Conservation (phyloP, 2,329 filamentous ascomycete genomes). For the Erysiphe neolycopersici region DNA sequence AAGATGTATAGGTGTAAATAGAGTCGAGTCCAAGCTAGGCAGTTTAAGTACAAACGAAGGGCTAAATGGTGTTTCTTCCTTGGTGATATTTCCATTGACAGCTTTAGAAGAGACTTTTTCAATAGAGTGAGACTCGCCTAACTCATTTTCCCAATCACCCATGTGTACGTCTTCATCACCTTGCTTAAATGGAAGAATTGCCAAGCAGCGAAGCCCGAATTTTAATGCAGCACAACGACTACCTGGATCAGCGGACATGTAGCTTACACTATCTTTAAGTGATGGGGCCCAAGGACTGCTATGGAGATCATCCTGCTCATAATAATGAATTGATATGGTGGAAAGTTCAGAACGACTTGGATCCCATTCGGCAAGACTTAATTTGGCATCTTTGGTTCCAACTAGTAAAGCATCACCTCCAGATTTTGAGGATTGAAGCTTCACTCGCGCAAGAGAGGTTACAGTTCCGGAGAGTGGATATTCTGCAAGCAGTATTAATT, state of each 20-base stretch:
- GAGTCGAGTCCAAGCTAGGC: slow-evolving; percentile 60
- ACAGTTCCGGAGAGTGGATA: slow-evolving; percentile 64
- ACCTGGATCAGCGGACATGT: slow-evolving; percentile 66
- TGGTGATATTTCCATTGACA: slow-evolving; percentile 7
- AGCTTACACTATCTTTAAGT: slow-evolving; percentile 50
- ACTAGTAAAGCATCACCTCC: slow-evolving; percentile 65
- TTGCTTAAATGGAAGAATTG: slow-evolving; percentile 81
- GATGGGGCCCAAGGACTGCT: slow-evolving; percentile 59
- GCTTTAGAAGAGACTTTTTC: slow-evolving; percentile 17
- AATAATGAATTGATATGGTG: slow-evolving; percentile 91
- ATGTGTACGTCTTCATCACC: slow-evolving; percentile 68
- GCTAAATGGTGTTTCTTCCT: slow-evolving; percentile 43
- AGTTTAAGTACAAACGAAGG: slow-evolving; percentile 83
- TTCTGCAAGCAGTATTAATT: slow-evolving; percentile 64
- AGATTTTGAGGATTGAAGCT: slow-evolving; percentile 42
- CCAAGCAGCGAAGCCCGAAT: slow-evolving; percentile 68
- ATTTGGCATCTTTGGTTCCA: slow-evolving; percentile 70
- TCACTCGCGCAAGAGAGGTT: slow-evolving; percentile 56
- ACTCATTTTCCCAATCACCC: slow-evolving; percentile 67
- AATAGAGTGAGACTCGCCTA: slow-evolving; percentile 38
- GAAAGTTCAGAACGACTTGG: slow-evolving; percentile 50
- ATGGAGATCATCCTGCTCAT: slow-evolving; percentile 76
- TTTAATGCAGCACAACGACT: slow-evolving; percentile 86
- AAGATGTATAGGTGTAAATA: slow-evolving; percentile 75
- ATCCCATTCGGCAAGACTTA: slow-evolving; percentile 88